phyloP scores from a whole-genome alignment of 2,329 filamentous ascomycete genomes.

The Xylaria hypoxylon region DNA sequence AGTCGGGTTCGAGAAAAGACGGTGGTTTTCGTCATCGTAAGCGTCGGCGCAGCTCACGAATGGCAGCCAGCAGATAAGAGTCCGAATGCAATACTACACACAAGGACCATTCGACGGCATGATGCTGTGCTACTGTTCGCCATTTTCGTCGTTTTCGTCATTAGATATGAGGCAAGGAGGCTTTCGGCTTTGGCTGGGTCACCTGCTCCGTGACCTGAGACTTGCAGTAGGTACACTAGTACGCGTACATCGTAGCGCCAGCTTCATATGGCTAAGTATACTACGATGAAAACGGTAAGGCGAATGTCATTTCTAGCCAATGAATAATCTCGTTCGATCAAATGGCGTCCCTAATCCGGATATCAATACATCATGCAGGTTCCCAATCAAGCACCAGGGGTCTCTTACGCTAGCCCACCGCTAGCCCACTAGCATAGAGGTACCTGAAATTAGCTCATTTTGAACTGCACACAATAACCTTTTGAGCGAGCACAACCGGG shows the following conservation, averaged over 20 bases:
- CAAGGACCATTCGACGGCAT: slow-evolving; percentile 31
- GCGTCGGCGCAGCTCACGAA: slow-evolving; percentile 23
- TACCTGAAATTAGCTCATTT: slow-evolving; percentile 22
- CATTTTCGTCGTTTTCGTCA: slow-evolving; percentile 20
- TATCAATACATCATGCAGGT: slow-evolving; percentile 30
- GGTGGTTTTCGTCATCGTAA: slow-evolving; percentile 30
- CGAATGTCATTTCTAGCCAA: slow-evolving; percentile 8
- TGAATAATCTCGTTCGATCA: background rate
- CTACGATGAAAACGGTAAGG: slow-evolving; percentile 17
- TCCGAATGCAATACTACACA: slow-evolving; percentile 26
- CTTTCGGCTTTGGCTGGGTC: slow-evolving; percentile 20
- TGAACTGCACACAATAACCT: slow-evolving; percentile 1
- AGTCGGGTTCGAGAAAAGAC: slow-evolving; percentile 13
- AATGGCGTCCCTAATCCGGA: slow-evolving; percentile 24
- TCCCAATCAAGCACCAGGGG: slow-evolving; percentile 21
- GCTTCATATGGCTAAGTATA: too few species aligned
- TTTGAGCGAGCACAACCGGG: too few species aligned
- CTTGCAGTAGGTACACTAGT: too few species aligned
- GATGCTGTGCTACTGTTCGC: slow-evolving; percentile 27
- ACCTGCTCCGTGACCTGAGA: too few species aligned
- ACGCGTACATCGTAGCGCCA: too few species aligned
- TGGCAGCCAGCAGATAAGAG: slow-evolving; percentile 13
- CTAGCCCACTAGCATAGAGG: background rate
- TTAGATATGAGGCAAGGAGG: background rate
- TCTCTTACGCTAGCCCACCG: too few species aligned